Evolutionary conservation across 306 rosid genomes (phyloP), one percentile per base, ranked within the genome.

Genomic region (Cucurbita ficifolia): DNA sequence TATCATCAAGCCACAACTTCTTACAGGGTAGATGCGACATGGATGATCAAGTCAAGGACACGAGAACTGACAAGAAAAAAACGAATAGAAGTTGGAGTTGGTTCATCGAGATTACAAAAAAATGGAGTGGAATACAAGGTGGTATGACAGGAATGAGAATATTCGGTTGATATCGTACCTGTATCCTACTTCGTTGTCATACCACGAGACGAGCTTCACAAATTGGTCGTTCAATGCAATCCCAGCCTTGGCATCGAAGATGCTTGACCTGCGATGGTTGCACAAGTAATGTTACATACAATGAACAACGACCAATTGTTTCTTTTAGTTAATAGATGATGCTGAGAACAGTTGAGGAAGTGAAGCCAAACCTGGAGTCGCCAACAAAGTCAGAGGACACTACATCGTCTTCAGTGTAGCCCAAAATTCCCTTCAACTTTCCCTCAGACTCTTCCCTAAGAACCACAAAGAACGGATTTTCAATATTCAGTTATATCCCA

Each of bases 101-200:
- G 40, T 60, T 60, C 67, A 7, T 62, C 49, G 2, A 21, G 4
- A 51, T 17, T 6, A 51, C 56, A 16, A 1, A 14, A 7, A 18
- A 39, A 39, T 38, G 7, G 7, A 4, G 40, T 0, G 52, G 52
- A 1, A 14, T 48, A 48, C 17, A 9, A 60, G 21, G 48, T 35
- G 4, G 40, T 11, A 61, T 9, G 51, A n/a, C 51, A 78, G 43
- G 13, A 76, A 35, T 29, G 19, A 49, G 17, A 72, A 55, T 7
- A 6, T 48, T 16, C 2, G 6, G 71, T 35, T 46, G 40, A 2
- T 2, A 22, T 33, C 46, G 76, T 81, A 90, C 96, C 95, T 90
- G 88, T 90, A 90, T 24, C 95, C 96, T 87, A 78, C 68, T 81
- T 90, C 96, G 38, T 90, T 90, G 84, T 90, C 96, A 13, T 90